A percentile compares a stretch with the other conserved stretches of the same genome.
These are phyloP conservation scores for Echites panduratus DNA, from an alignment of 257 asterid genomes.

Conservation along the genomic window DNA sequence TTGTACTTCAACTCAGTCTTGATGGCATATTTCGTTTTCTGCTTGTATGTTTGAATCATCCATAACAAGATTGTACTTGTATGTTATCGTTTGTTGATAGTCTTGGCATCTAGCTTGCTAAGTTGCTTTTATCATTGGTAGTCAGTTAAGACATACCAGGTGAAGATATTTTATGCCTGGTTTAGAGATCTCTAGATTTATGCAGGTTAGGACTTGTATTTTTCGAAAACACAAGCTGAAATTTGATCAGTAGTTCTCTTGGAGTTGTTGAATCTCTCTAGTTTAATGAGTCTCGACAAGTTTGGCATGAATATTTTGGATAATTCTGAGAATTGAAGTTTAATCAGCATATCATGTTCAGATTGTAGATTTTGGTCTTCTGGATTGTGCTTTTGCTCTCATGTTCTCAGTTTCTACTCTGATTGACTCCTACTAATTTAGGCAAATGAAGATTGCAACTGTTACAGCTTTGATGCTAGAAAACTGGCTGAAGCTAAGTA, in stretches of 20 bases:
- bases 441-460: constrained; percentile 95
- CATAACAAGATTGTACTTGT: not conserved
- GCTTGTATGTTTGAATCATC: not conserved
- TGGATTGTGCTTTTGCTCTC: not conserved
- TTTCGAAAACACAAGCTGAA: not conserved
- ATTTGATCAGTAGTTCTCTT: not conserved
- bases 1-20: constrained; percentile 6
- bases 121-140: not conserved
- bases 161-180: not conserved
- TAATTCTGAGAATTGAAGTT: not conserved
- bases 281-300: not conserved
- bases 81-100: not conserved
- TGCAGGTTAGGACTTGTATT: not conserved
- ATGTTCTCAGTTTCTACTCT: not conserved
- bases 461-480: constrained; percentile 87
- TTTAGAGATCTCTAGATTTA: not conserved
- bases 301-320: not conserved
- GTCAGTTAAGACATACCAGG: not conserved
- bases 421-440: constrained; percentile 18
- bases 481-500: constrained; percentile 77
- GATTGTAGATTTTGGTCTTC: constrained; percentile 4
- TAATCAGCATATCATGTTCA: not conserved
- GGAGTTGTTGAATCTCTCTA: not conserved
- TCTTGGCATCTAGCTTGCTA: not conserved
- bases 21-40: not conserved